Evolutionary conservation across 345 rosid species (phyloP).

Genomic region (Arabis hirsuta): DNA sequence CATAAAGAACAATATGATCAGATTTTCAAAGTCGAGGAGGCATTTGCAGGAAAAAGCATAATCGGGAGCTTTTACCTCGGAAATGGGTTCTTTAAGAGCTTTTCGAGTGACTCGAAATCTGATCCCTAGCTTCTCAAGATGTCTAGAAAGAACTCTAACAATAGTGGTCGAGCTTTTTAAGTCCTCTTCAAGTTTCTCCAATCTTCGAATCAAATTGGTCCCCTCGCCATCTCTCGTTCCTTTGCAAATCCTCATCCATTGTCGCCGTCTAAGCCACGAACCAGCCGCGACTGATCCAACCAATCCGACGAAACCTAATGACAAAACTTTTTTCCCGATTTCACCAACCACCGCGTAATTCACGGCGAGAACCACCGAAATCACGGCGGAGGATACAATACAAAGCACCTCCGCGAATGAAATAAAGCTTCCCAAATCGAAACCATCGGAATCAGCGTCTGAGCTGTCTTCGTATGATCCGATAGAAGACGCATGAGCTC

Average conservation of each 20-base stretch:
- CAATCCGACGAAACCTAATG: constrained; percentile 58
- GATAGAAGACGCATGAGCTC: constrained; percentile 37
- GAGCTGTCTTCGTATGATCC: constrained; percentile 44
- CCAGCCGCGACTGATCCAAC: constrained; percentile 63
- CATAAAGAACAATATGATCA: neutral
- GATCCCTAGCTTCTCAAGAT: constrained; percentile 90
- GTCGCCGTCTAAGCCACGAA: constrained; percentile 71
- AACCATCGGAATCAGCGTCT: constrained; percentile 31
- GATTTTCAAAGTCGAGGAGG: neutral
- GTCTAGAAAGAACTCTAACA: constrained; percentile 74
- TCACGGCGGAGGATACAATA: constrained; percentile 62
- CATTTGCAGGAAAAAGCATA: constrained; percentile 8
- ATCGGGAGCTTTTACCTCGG: constrained; percentile 57
- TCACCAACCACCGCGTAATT: constrained; percentile 52
- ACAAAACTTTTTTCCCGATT: constrained; percentile 61
- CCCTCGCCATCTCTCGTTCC: constrained; percentile 48
- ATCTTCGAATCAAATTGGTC: constrained; percentile 61
- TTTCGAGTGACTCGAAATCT: constrained; percentile 82
- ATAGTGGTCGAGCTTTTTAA: constrained; percentile 64
- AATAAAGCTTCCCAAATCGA: constrained; percentile 54
- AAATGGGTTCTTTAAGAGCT: constrained; percentile 75
- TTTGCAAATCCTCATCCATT: constrained; percentile 65
- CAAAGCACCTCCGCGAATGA: constrained; percentile 61
- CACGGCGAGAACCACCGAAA: constrained; percentile 56
- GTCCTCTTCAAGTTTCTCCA: constrained; percentile 91